Conservation (phyloP, 2,329 filamentous ascomycete species). For the Stromatinia cepivora region DNA sequence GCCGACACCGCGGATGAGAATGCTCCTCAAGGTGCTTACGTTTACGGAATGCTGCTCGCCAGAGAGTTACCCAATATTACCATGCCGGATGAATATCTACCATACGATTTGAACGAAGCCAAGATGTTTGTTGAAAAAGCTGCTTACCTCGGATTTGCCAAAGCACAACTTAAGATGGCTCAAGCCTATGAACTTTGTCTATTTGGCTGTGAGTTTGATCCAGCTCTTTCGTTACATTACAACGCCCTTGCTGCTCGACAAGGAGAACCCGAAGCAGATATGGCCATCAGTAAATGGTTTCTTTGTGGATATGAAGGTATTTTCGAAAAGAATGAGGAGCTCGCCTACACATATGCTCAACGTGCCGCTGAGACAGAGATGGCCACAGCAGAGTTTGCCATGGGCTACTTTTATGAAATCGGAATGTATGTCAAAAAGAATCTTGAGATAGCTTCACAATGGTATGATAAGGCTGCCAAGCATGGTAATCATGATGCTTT, state of each 20-base stretch:
- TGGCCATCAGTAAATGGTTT: conserved; percentile 98
- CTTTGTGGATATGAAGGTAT: conserved; percentile 90
- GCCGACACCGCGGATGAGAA: conserved; percentile 92
- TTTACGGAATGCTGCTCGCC: conserved; percentile 91
- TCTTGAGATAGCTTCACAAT: conserved; percentile 75
- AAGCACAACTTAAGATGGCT: conserved; percentile 96
- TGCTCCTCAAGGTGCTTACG: conserved; percentile 91
- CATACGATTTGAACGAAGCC: conserved; percentile 70
- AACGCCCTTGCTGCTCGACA: conserved; percentile 90
- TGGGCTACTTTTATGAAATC: conserved; percentile 97
- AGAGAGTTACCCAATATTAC: conserved; percentile 88
- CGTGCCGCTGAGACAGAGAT: conserved; percentile 80
- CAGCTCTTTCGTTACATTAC: conserved; percentile 89
- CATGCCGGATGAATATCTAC: conserved; percentile 70
- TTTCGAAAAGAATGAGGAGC: conserved; percentile 92
- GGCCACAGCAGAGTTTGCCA: conserved; percentile 89
- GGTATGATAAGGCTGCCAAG: conserved; percentile 87
- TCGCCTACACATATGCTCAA: conserved; percentile 88
- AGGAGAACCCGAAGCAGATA: conserved; percentile 88
- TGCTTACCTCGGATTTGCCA: conserved; percentile 91
- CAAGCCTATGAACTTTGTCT: conserved; percentile 93
- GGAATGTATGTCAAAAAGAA: conserved; percentile 88
- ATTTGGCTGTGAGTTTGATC: conserved; percentile 91
- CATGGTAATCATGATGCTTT: conserved; percentile 90
- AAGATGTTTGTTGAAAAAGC: conserved; percentile 94